Base-by-base conservation (phyloP, 176 grass and related monocot genomes). In the Triticum timopheevii region DNA sequence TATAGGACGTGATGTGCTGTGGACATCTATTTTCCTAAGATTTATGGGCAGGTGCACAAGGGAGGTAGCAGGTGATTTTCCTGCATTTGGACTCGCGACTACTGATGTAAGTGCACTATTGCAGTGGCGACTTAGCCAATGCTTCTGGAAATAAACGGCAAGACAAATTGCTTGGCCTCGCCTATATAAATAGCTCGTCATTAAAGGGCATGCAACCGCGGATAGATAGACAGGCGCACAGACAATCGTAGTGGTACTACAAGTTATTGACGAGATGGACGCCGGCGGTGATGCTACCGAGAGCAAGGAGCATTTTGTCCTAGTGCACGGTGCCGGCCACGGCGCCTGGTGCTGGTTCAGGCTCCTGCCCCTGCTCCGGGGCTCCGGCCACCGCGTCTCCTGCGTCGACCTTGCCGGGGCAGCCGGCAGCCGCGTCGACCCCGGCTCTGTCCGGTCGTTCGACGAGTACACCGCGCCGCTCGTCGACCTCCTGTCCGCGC, bases 321-420 rank as follows among this genome's bases (percentile, higher is more conserved):
- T 94, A 0, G 92, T 91, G 76, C 92, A 94, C 73, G 92, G 92
- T 0, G 89, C 42, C 22, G 71, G 87, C 47, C 89, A 91, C 9
- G 92, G 89, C 22, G 89, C 71, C 39, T 94, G 92, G 92, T 91
- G 89, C 64, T 89, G 89, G 92, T 89, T 87, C 77, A 94, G 71
- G 87, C 76, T 94, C 8, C 70, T 74, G 5, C 7, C 54, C 35
- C 81, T 79, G 27, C 76, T 91, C 25, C 52, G 61, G 36, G 27
- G 19, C 64, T 45, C 84, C 65, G 84, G 87, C 35, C 87, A 91
- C 77, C 61, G 80, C 2, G 84, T 82, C 44, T 82, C 92, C 61
- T 87, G 84, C 72, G 13, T 89, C 70, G 92, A 91, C 87, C 86
- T 91, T 42, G 64, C 86, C 1, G 69, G 86, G 13, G 82, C 91